Conservation (phyloP, 2,329 filamentous ascomycete genomes). For the Fusarium transvaalense region DNA sequence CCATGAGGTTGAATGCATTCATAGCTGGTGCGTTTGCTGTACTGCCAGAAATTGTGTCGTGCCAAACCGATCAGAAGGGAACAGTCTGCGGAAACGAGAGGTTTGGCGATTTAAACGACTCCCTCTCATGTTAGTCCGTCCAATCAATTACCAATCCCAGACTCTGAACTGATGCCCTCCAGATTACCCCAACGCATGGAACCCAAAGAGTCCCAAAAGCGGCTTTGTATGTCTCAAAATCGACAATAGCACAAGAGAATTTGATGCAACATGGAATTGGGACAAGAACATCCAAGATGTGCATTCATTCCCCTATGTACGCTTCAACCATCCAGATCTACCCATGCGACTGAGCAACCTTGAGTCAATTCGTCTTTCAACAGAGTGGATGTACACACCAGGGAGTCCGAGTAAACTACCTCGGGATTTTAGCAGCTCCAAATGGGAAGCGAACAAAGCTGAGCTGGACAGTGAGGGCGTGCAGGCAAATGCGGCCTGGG, state of each 20-base stretch:
- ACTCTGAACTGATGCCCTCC: conserved; percentile 3
- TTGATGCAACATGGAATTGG: conserved; percentile 45
- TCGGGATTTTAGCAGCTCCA: conserved; percentile 21
- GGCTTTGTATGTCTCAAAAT: conserved; percentile 46
- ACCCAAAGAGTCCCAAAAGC: conserved; percentile 39
- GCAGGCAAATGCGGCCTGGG: conserved; percentile 46
- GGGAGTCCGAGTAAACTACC: conserved; percentile 20
- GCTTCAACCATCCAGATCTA: conserved; percentile 36
- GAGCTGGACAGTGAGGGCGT: conserved; percentile 13
- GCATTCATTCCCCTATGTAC: conserved; percentile 46
- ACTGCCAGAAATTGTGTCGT: background rate
- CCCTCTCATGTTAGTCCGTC: conserved; percentile 36
- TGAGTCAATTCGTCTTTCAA: conserved; percentile 37
- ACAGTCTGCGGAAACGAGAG: conserved; percentile 28
- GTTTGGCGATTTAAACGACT: conserved; percentile 31
- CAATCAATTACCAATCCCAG: fast-evolving
- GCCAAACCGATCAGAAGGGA: background rate
- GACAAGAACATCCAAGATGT: conserved; percentile 42
- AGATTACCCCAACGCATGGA: conserved; percentile 49
- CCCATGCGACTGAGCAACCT: conserved; percentile 42
- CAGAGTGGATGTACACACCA: conserved; percentile 44
- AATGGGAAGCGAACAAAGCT: conserved; percentile 37
- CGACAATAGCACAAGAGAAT: conserved; percentile 43
- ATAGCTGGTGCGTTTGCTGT: background rate
- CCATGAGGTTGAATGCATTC: conserved; percentile 7